These are phyloP conservation scores for Boletus eberwhitei DNA, from an alignment of 768 basidiomycete species.

Conservation along the genomic window DNA sequence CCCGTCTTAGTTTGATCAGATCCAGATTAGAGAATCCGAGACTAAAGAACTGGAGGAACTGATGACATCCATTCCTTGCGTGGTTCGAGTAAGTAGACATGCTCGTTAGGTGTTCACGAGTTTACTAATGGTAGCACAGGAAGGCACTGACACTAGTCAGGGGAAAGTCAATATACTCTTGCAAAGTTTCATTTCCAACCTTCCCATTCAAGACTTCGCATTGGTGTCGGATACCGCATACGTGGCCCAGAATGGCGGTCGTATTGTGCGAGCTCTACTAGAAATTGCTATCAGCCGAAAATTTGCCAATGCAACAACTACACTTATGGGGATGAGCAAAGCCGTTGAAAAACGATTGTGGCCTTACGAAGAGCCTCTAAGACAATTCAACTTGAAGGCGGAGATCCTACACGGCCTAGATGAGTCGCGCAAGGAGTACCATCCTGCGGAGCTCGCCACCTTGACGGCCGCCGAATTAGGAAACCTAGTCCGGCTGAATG, in stretches of 20 bases:
- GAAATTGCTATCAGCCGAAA: slow-evolving; percentile 93
- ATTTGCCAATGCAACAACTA: slow-evolving; percentile 79
- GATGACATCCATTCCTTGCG: slow-evolving; percentile 69
- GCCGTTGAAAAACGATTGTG: slow-evolving; percentile 89
- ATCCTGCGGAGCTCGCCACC: slow-evolving; percentile 66
- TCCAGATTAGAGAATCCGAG: slow-evolving; percentile 91
- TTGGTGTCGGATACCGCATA: slow-evolving; percentile 94
- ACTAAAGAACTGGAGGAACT: slow-evolving; percentile 74
- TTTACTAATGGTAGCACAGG: slow-evolving; percentile 38
- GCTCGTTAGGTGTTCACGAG: not conserved
- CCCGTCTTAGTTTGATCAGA: slow-evolving; percentile 76
- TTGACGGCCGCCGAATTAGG: slow-evolving; percentile 71
- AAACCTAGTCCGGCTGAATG: slow-evolving; percentile 80
- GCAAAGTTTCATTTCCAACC: slow-evolving; percentile 83
- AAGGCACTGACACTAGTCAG: slow-evolving; percentile 57
- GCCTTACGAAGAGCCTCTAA: slow-evolving; percentile 91
- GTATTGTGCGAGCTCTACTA: slow-evolving; percentile 90
- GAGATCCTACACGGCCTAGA: slow-evolving; percentile 79
- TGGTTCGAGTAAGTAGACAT: slow-evolving; percentile 58
- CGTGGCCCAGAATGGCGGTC: slow-evolving; percentile 90
- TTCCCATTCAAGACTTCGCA: slow-evolving; percentile 89
- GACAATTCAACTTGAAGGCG: slow-evolving; percentile 71
- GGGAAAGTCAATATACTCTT: slow-evolving; percentile 95
- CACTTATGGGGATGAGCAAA: slow-evolving; percentile 89
- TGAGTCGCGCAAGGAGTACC: slow-evolving; percentile 77